These are phyloP conservation scores for Leishmania guyanensis DNA, from an alignment of 208 protist species.

Conservation along the genomic window DNA sequence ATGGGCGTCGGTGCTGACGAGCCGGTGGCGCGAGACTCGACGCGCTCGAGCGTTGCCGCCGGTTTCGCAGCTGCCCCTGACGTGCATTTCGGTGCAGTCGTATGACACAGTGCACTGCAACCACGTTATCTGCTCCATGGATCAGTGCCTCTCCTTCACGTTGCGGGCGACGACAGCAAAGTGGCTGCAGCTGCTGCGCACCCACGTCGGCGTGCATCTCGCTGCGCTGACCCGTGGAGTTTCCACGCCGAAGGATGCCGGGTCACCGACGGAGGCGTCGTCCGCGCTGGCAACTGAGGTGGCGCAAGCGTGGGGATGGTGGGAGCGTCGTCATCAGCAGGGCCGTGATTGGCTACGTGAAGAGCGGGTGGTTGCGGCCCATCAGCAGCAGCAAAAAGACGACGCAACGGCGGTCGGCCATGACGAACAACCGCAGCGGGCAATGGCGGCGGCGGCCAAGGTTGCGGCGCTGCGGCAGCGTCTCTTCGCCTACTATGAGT, in stretches of 20 bases:
- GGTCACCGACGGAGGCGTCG: conserved; percentile 1
- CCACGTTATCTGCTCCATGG: conserved; percentile 54
- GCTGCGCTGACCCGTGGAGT: conserved; percentile 28
- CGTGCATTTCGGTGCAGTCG: conserved; percentile 49
- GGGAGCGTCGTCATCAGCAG: conserved; percentile 42
- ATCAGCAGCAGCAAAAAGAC: conserved; percentile 11
- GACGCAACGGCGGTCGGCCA: not conserved
- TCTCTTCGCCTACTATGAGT: conserved; percentile 47
- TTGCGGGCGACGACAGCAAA: conserved; percentile 68
- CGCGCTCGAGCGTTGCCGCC: conserved; percentile 67
- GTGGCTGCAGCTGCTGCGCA: conserved; percentile 73
- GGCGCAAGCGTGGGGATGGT: conserved; percentile 81
- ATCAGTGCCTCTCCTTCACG: conserved; percentile 55
- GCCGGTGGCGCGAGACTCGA: conserved; percentile 74
- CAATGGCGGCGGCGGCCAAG: conserved; percentile 8
- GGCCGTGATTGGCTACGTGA: conserved; percentile 78
- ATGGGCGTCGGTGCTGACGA: conserved; percentile 75
- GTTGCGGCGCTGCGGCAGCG: conserved; percentile 14
- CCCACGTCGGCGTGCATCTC: conserved; percentile 44
- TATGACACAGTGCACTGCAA: conserved; percentile 73
- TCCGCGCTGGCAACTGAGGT: conserved; percentile 30
- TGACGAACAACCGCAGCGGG: not conserved
- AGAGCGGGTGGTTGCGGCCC: conserved; percentile 40
- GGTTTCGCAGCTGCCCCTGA: conserved; percentile 65
- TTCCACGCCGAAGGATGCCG: not conserved